Percentiles rank a stretch among this genome's conserved stretches.
phyloP scores from a whole-genome alignment of 2,329 filamentous ascomycete genomes.

The Teratosphaeria viscida region DNA sequence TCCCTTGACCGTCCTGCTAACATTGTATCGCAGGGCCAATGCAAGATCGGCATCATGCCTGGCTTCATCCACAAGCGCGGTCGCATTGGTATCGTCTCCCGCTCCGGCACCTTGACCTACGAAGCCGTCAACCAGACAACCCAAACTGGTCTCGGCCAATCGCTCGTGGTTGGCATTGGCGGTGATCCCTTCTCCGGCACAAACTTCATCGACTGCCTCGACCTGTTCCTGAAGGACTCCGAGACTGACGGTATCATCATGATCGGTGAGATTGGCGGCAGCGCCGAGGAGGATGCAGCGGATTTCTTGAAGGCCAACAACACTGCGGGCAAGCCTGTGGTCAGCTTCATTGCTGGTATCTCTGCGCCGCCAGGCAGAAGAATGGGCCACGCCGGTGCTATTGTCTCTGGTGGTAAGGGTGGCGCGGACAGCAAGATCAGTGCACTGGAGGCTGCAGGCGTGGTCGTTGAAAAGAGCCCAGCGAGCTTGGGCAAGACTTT shows the following conservation, averaged over 20 bases:
- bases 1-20: slow-evolving; percentile 1
- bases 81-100: slow-evolving; percentile 95
- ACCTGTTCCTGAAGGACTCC: slow-evolving; percentile 89
- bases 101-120: slow-evolving; percentile 96
- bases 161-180: slow-evolving; percentile 93
- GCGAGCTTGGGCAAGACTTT: slow-evolving; percentile 86
- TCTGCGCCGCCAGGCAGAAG: slow-evolving; percentile 89
- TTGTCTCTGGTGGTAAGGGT: slow-evolving; percentile 94
- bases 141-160: slow-evolving; percentile 91
- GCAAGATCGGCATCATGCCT: slow-evolving; percentile 99
- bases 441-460: slow-evolving; percentile 84
- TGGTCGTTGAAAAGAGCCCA: slow-evolving; percentile 91
- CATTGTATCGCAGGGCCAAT: slow-evolving; percentile 58
- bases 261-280: slow-evolving; percentile 98
- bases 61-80: slow-evolving; percentile 99
- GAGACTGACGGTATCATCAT: slow-evolving; percentile 99
- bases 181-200: slow-evolving; percentile 98
- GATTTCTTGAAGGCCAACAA: slow-evolving; percentile 92
- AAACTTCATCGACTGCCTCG: slow-evolving; percentile 99
- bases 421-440: slow-evolving; percentile 97
- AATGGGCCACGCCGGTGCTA: slow-evolving; percentile 98
- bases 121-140: slow-evolving; percentile 99
- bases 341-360: slow-evolving; percentile 97
- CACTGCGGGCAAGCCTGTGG: slow-evolving; percentile 85
- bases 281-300: slow-evolving; percentile 93